These are phyloP conservation scores for Verticillium nubilum DNA, from an alignment of 2,329 filamentous ascomycete genomes.

Conservation along the genomic window DNA sequence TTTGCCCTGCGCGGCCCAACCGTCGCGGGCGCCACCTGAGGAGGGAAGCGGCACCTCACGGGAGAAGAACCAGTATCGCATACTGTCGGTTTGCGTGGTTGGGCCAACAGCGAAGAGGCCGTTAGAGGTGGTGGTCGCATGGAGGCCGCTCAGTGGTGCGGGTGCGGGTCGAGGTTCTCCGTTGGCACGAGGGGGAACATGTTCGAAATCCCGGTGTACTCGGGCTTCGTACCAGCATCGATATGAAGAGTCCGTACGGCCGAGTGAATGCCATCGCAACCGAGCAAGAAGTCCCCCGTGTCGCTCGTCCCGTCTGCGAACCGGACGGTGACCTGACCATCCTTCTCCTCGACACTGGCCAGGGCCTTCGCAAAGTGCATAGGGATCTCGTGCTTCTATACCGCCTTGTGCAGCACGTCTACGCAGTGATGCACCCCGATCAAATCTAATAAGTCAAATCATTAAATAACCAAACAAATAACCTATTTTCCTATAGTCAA, in stretches of 20 bases:
- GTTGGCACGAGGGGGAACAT: constrained; percentile 15
- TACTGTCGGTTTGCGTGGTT: constrained; percentile 16
- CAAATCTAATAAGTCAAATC: too few species aligned
- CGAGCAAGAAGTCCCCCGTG: constrained; percentile 28
- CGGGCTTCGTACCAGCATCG: constrained; percentile 16
- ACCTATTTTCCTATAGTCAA: too few species aligned
- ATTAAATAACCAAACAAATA: too few species aligned
- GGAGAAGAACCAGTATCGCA: constrained; percentile 24
- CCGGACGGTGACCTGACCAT: constrained; percentile 14
- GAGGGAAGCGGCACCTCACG: constrained; percentile 19
- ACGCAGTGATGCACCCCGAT: too few species aligned
- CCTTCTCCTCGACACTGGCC: not conserved
- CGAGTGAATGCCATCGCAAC: constrained; percentile 34
- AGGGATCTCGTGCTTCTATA: not conserved
- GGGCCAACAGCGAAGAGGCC: constrained; percentile 20
- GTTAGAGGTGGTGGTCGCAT: constrained; percentile 21
- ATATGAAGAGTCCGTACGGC: constrained; percentile 23
- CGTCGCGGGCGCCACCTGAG: constrained; percentile 18
- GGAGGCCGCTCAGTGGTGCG: constrained; percentile 14
- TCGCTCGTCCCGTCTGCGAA: constrained; percentile 33
- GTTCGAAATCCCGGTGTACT: constrained; percentile 26
- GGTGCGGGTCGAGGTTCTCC: constrained; percentile 6
- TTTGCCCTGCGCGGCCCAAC: constrained; percentile 23
- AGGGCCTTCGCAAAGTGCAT: constrained; percentile 2
- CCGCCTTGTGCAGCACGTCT: constrained; percentile 1